phyloP scores from a whole-genome alignment of 177 flowering plant genomes.

The Vitis hybrid region DNA sequence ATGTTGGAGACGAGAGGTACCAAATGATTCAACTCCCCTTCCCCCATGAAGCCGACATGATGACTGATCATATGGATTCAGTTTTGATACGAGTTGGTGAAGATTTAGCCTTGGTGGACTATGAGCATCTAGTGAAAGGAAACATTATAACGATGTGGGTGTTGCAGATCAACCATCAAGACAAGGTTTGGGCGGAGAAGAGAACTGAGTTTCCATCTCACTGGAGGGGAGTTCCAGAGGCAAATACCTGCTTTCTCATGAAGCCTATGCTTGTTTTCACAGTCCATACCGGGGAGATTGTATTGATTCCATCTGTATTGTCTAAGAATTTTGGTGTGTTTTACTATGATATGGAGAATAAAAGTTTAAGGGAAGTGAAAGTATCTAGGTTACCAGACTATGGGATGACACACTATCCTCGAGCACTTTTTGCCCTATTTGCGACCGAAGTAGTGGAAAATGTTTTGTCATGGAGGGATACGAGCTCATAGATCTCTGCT shows the following conservation, averaged over 20 bases:
- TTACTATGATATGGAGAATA: neutral
- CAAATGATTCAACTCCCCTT: neutral
- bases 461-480: slow-evolving; percentile 3
- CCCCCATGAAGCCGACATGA: neutral
- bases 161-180: neutral
- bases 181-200: neutral
- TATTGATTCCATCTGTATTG: neutral
- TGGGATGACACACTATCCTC: no score
- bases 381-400: neutral
- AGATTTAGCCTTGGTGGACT: neutral
- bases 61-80: neutral
- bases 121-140: neutral
- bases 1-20: neutral
- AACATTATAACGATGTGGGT: neutral
- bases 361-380: neutral
- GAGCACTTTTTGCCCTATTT: no score
- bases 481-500: neutral
- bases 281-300: neutral
- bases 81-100: neutral
- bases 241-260: neutral
- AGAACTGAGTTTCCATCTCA: neutral
- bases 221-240: neutral
- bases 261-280: neutral
- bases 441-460: neutral
- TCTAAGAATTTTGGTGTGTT: neutral